Evolutionary conservation across 2,329 filamentous ascomycete genomes (phyloP), one percentile per base, ranked within the genome.

Genomic region (Venturia effusa): DNA sequence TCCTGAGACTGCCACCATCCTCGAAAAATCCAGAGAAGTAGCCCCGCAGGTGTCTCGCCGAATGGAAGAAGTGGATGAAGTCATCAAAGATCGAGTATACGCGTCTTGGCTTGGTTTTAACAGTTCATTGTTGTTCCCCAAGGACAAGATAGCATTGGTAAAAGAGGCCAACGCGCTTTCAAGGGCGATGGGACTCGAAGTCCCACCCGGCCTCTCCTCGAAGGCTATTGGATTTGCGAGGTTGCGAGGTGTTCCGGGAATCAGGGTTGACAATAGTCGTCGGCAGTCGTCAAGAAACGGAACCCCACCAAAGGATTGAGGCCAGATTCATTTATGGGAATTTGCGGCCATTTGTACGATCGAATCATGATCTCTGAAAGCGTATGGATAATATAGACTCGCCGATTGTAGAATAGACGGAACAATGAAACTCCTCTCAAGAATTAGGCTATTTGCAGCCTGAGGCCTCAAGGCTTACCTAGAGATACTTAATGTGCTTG

Each of bases 41-140:
- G 40, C 39, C 10, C 41, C 61, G n/a, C 22, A 22, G 24, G 71
- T 79, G 59, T 67, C 69, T 24, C 66, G 68, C 17, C 74, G 74
- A 0, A 72, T 79, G 60, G 64, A 62, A 13, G 66, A 68, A 7
- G 71, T 79, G 10, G 76, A 79, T 24, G 74, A 78, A 59, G 67
- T 66, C 15, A 70, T 73, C 3, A 79, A 79, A 65, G 67, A 69
- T 3, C 78, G 77, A 65, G 78, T 77, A 1, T 80, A 80, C 68
- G 74, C 77, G 65, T 77, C 77, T 0, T 80, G 74, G 70, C 71
- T 80, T 15, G 78, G 78, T 30, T 80, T 79, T 71, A 74, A 78
- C 71, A 78, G 78, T 68, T 73, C 73, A 0, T 78, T 76, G 65
- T 68, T 74, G 59, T 78, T 78, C 71, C 75, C 78, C 64, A 66